Percentiles rank a stretch among this genome's conserved stretches.
Conservation (phyloP, 352 stramenopile genomes). For the Phytophthora macrochlamydospora region DNA sequence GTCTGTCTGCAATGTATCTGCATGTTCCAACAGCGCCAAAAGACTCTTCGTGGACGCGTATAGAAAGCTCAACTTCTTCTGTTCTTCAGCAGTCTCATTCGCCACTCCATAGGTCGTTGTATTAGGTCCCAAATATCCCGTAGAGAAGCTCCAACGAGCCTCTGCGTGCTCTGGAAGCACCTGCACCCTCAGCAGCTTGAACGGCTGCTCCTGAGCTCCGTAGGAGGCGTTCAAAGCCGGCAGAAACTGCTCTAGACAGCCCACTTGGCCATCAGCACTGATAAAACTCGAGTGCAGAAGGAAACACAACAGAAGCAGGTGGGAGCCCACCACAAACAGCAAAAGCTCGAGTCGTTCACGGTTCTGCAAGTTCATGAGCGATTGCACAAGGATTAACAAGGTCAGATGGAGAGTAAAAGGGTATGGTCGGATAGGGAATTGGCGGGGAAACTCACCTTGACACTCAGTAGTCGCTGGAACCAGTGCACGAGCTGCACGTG, state of each 20-base stretch:
- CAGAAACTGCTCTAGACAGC: constrained; percentile 48
- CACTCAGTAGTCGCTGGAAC: constrained; percentile 42
- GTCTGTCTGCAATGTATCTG: constrained; percentile 26
- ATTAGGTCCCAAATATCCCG: constrained; percentile 12
- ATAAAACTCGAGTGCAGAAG: constrained; percentile 69
- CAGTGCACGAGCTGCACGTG: constrained; percentile 67
- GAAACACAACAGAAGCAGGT: constrained; percentile 53
- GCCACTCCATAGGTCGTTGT: neutral
- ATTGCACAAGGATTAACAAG: neutral
- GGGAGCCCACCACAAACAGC: constrained; percentile 60
- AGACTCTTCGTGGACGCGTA: constrained; percentile 66
- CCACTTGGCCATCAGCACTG: constrained; percentile 16
- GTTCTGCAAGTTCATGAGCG: constrained; percentile 31
- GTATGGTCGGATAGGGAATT: constrained; percentile 7
- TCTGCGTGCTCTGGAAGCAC: constrained; percentile 24
- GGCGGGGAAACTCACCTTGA: constrained; percentile 35
- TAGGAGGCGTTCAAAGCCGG: constrained; percentile 6
- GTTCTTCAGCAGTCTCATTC: neutral
- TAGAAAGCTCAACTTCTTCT: constrained; percentile 49
- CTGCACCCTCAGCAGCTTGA: constrained; percentile 46
- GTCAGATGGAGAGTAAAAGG: constrained; percentile 3
- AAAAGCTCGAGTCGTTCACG: constrained; percentile 59
- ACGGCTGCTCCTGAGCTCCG: constrained; percentile 19
- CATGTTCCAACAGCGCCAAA: constrained; percentile 63
- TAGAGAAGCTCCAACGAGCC: constrained; percentile 17